Conservation (phyloP, 257 asterid genomes). For the Nicotiana noctiflora region DNA sequence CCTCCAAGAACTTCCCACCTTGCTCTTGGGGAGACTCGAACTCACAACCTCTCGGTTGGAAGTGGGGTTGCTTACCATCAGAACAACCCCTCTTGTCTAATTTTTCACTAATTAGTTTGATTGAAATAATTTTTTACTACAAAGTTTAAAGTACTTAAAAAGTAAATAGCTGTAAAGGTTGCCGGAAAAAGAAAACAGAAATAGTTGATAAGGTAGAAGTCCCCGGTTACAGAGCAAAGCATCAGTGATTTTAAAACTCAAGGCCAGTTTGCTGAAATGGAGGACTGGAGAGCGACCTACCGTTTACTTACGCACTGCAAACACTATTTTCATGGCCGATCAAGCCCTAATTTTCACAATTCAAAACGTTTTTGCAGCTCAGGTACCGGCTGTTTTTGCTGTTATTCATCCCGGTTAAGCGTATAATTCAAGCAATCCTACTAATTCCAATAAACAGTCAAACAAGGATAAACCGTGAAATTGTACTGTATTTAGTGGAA, state of each 20-base stretch:
- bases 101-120: no score
- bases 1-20: no score
- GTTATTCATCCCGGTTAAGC: background rate
- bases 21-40: no score
- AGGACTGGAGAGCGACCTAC: slow-evolving; percentile 32
- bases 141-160: no score
- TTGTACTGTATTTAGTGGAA: background rate
- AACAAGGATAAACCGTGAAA: background rate
- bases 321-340: slow-evolving; percentile 23
- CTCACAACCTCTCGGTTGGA: no score
- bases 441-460: background rate
- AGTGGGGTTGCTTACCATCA: no score
- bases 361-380: slow-evolving; percentile 25
- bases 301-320: slow-evolving; percentile 41
- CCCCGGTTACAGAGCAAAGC: background rate
- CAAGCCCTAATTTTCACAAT: slow-evolving; percentile 10
- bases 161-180: no score
- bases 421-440: background rate
- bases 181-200: no score
- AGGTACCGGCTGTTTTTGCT: slow-evolving; percentile 25
- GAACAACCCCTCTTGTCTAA: no score
- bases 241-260: background rate
- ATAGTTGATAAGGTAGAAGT: background rate
- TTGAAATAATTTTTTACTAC: no score
- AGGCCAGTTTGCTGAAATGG: slow-evolving; percentile 26